Percentiles rank a stretch among this genome's conserved stretches.
Conservation (phyloP, 805 yeast species). For the Jamesozyma rosinii region DNA sequence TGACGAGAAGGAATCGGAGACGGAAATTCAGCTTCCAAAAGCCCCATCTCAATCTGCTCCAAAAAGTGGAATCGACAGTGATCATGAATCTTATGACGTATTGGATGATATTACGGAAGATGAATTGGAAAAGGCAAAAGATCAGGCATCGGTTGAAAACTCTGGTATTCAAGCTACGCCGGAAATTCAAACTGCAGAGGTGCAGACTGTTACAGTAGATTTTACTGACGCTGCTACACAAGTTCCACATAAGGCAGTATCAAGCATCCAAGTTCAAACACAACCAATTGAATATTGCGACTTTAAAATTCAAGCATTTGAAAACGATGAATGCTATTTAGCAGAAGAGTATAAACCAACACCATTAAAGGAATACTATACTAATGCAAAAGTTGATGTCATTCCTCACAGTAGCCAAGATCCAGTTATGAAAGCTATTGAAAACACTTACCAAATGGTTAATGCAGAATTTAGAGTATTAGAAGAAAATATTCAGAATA, state of each 20-base stretch:
- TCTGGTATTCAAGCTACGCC: background rate
- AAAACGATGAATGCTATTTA: conserved; percentile 28
- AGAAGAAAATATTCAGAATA: conserved; percentile 22
- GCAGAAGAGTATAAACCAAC: conserved; percentile 20
- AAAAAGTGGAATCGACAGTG: background rate
- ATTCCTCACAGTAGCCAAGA: conserved; percentile 9
- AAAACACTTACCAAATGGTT: conserved; percentile 19
- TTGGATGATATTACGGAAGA: conserved; percentile 15
- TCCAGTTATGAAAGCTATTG: conserved; percentile 18
- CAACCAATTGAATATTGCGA: conserved; percentile 4
- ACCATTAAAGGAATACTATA: conserved; percentile 14
- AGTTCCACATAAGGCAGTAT: conserved; percentile 7
- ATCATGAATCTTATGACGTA: conserved; percentile 16
- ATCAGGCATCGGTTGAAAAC: background rate
- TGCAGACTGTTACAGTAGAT: conserved; percentile 10
- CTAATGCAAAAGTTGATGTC: conserved; percentile 14
- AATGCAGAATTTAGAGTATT: conserved; percentile 30
- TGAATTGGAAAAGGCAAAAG: conserved; percentile 11
- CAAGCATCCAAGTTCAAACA: conserved; percentile 3
- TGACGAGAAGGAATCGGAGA: too few relatives aligned
- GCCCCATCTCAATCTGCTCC: too few relatives aligned
- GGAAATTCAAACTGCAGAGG: background rate
- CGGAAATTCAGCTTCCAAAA: too few relatives aligned
- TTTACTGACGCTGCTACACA: conserved; percentile 16
- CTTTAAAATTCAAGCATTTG: conserved; percentile 23